These are phyloP conservation scores for Zygoascus hellenicus DNA, from an alignment of 1,139 yeast genomes.

Conservation along the genomic window DNA sequence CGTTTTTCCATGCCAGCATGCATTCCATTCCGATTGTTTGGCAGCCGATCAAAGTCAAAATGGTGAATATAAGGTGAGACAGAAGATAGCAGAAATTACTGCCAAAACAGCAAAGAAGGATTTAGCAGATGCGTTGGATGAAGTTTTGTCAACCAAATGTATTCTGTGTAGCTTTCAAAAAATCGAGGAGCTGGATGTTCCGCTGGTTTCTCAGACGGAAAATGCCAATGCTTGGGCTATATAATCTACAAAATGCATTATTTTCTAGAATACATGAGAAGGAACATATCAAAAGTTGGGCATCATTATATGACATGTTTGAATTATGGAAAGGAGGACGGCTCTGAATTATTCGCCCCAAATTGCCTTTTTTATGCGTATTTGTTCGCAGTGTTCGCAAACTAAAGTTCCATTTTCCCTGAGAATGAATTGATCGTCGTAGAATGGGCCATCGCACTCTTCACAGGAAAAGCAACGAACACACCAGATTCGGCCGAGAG, in stretches of 20 bases:
- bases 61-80: constrained; percentile 63
- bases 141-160: constrained; percentile 61
- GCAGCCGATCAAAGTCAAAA: constrained; percentile 54
- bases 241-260: constrained; percentile 6
- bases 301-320: background rate
- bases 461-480: constrained; percentile 32
- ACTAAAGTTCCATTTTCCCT: constrained; percentile 33
- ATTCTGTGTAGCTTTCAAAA: constrained; percentile 72
- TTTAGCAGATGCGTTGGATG: constrained; percentile 47
- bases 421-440: constrained; percentile 29
- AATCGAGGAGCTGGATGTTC: constrained; percentile 64
- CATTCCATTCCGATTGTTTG: constrained; percentile 84
- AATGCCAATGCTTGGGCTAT: constrained; percentile 17
- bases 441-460: constrained; percentile 28
- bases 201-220: constrained; percentile 30
- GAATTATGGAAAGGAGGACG: no score
- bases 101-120: constrained; percentile 29
- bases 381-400: constrained; percentile 30
- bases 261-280: constrained; percentile 1
- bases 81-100: constrained; percentile 53
- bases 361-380: constrained; percentile 22
- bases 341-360: constrained; percentile 23
- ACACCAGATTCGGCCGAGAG: constrained; percentile 34
- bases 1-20: constrained; percentile 86
- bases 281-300: background rate